Percentiles rank a stretch among this genome's conserved stretches.
These are phyloP conservation scores for Lactifluus pinguis DNA, from an alignment of 768 basidiomycete genomes.

Conservation along the genomic window DNA sequence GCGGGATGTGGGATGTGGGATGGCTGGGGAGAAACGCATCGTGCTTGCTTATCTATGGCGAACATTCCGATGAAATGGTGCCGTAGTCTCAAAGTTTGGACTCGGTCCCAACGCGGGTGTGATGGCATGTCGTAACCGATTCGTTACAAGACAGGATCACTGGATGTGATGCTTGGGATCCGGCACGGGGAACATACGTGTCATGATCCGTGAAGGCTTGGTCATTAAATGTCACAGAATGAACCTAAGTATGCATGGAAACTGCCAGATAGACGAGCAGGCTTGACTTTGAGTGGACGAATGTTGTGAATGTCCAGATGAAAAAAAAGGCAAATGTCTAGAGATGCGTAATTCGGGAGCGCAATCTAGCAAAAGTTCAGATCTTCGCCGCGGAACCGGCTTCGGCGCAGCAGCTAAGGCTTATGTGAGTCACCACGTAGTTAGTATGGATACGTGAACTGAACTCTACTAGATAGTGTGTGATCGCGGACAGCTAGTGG, in stretches of 20 bases:
- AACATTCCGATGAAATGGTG: constrained; percentile 10
- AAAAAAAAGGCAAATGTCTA: constrained; percentile 9
- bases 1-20: constrained; percentile 6
- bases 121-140: constrained; percentile 17
- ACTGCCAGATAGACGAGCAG: constrained; percentile 17
- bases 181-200: constrained; percentile 15
- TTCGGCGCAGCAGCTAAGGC: constrained; percentile 15
- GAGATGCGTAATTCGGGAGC: constrained; percentile 9
- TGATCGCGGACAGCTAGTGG: not conserved
- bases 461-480: not conserved
- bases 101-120: constrained; percentile 14
- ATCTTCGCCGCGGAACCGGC: constrained; percentile 18
- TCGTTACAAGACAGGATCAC: constrained; percentile 17
- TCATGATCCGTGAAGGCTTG: constrained; percentile 13
- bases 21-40: not conserved
- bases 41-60: constrained; percentile 13
- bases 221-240: constrained; percentile 8
- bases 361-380: not conserved
- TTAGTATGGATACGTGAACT: constrained; percentile 11
- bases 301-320: not conserved
- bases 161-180: constrained; percentile 16
- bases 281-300: constrained; percentile 7
- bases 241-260: constrained; percentile 13
- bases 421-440: not conserved
- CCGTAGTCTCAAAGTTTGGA: constrained; percentile 11